A percentile compares a stretch with the other conserved stretches of the same genome.
These are phyloP conservation scores for Ambrosia hybrid DNA, from an alignment of 140 eudicot species.

Conservation along the genomic window DNA sequence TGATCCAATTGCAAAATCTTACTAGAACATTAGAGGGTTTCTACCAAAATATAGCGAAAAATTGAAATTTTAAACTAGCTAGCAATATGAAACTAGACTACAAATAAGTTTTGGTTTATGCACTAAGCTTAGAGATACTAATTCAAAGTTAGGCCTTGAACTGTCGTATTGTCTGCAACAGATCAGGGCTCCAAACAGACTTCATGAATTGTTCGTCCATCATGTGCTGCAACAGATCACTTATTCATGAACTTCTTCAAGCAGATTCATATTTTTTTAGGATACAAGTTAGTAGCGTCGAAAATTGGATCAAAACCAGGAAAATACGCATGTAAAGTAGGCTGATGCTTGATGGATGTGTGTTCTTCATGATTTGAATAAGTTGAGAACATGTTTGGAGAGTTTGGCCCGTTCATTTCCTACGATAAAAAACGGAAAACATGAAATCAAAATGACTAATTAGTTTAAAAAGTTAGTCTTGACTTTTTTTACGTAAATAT, in stretches of 20 bases:
- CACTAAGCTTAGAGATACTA: constrained; percentile 9
- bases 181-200: constrained; percentile 20
- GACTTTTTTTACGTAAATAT: no score
- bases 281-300: not conserved
- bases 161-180: not conserved
- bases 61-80: not conserved
- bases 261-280: not conserved
- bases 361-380: constrained; percentile 3
- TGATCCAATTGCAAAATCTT: no score
- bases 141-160: constrained; percentile 9
- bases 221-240: not conserved
- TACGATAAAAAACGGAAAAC: not conserved
- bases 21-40: not conserved
- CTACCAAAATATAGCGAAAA: not conserved
- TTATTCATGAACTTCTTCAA: not conserved
- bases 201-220: not conserved
- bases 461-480: no score
- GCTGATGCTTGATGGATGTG: constrained; percentile 9
- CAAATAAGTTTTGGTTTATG: constrained; percentile 7
- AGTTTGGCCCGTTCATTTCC: constrained; percentile 17
- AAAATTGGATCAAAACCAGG: constrained; percentile 12
- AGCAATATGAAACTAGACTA: not conserved
- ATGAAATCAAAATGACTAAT: constrained; percentile 4
- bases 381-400: constrained; percentile 10
- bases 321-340: constrained; percentile 21